Evolutionary conservation across 2,329 filamentous ascomycete species (phyloP).

Genomic region (Penicillium oxalicum): DNA sequence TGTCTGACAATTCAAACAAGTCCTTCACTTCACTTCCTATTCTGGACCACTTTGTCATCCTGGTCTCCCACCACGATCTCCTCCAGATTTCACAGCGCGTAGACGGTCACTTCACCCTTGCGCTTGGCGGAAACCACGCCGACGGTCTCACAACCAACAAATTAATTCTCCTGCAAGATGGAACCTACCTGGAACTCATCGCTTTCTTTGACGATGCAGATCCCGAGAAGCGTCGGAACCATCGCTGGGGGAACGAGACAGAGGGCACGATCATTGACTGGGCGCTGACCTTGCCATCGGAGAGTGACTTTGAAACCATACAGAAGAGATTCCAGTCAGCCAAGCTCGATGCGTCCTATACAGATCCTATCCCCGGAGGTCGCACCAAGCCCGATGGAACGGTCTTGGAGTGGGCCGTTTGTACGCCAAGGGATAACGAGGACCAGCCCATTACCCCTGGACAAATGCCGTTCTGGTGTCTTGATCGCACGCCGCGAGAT

Average conservation of each 20-base stretch:
- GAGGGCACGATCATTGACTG: conserved; percentile 16
- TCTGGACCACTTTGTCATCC: not conserved
- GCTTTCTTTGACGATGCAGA: conserved; percentile 17
- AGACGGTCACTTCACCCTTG: conserved; percentile 9
- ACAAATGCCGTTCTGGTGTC: not conserved
- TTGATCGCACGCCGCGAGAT: not conserved
- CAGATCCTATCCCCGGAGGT: not conserved
- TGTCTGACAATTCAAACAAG: not conserved
- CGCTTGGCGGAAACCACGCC: conserved; percentile 15
- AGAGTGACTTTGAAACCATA: conserved; percentile 9
- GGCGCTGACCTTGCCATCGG: conserved; percentile 15
- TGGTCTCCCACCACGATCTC: not conserved
- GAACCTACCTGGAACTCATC: conserved; percentile 16
- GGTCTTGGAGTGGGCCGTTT: not conserved
- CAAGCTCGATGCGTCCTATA: not conserved
- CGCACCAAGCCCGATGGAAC: not conserved
- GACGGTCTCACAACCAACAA: conserved; percentile 17
- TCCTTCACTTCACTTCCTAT: not conserved
- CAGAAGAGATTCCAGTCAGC: conserved; percentile 1
- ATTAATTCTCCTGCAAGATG: conserved; percentile 14
- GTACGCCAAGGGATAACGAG: not conserved
- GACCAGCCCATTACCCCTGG: not conserved
- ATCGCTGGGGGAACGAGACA: conserved; percentile 16
- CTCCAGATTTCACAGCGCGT: conserved; percentile 1
- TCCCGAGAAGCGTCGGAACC: conserved; percentile 10